These are phyloP conservation scores for Acacia confusa DNA, from an alignment of 306 rosid species.

Conservation along the genomic window DNA sequence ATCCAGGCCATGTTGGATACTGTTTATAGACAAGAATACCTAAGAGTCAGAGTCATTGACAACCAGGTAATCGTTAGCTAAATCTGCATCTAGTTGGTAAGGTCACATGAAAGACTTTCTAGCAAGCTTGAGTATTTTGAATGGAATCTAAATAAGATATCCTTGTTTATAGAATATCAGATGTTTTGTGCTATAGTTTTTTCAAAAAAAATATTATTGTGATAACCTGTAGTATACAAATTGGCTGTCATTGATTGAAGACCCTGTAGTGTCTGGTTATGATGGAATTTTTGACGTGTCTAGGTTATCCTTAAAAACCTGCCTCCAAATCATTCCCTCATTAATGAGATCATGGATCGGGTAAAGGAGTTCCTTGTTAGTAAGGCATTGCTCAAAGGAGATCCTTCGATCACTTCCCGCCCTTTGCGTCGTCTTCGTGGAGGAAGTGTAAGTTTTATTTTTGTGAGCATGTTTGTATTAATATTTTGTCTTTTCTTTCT, in stretches of 20 bases:
- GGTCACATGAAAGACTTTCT: constrained; percentile 16
- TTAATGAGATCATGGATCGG: constrained; percentile 70
- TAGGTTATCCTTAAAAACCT: constrained; percentile 88
- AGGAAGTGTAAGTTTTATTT: constrained; percentile 61
- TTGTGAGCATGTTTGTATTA: constrained; percentile 8
- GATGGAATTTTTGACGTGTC: constrained; percentile 31
- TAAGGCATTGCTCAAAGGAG: constrained; percentile 81
- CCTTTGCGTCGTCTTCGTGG: constrained; percentile 70
- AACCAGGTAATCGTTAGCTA: constrained; percentile 60
- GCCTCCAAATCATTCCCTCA: constrained; percentile 84
- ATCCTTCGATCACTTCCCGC: constrained; percentile 52
- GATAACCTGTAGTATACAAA: constrained; percentile 22
- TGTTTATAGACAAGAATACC: constrained; percentile 83
- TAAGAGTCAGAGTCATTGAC: constrained; percentile 85
- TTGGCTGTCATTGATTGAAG: constrained; percentile 24
- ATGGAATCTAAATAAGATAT: constrained; percentile 6
- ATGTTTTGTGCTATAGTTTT: constrained; percentile 15
- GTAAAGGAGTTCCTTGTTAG: constrained; percentile 88
- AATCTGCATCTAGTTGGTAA: constrained; percentile 22
- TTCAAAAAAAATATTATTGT: not conserved
- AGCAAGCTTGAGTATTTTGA: constrained; percentile 5
- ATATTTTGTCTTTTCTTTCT: constrained; percentile 3
- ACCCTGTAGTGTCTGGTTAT: constrained; percentile 28
- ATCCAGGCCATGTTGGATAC: constrained; percentile 98
- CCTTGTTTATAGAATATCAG: constrained; percentile 18